phyloP scores from a whole-genome alignment of 345 rosid genomes.

The Populus deltoides region DNA sequence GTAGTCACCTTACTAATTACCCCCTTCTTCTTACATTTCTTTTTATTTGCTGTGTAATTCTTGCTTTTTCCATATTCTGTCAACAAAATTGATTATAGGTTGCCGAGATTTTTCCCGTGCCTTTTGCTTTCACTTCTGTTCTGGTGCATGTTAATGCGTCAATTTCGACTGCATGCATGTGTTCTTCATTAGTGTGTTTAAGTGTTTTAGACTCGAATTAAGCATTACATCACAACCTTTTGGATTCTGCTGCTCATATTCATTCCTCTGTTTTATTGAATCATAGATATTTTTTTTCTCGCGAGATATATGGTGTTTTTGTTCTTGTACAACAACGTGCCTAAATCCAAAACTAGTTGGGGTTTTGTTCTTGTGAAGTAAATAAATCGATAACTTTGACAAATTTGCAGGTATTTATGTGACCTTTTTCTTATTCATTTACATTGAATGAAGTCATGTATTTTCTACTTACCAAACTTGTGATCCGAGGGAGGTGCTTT shows the following conservation, averaged over 20 bases:
- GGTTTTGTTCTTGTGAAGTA: background rate
- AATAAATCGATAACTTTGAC: too few species aligned
- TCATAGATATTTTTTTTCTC: background rate
- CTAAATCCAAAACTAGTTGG: background rate
- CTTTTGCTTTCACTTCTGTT: background rate
- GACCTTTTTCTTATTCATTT: background rate
- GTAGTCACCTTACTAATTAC: slow-evolving; percentile 24
- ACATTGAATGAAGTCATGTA: background rate
- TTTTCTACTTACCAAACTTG: background rate
- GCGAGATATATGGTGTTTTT: background rate
- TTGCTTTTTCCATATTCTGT: background rate
- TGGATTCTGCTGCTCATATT: background rate
- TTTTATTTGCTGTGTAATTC: background rate
- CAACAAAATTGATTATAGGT: background rate
- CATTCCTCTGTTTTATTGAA: background rate
- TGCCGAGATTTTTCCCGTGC: background rate
- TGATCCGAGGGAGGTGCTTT: background rate
- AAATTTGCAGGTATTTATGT: background rate
- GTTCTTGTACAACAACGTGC: background rate
- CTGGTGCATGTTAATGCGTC: background rate
- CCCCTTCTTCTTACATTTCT: background rate
- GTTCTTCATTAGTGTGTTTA: background rate
- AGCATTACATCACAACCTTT: background rate
- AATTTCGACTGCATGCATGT: background rate
- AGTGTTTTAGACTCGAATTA: background rate